Percentiles rank a stretch among this genome's conserved stretches.
These are phyloP conservation scores for Periconia digitata DNA, from an alignment of 2,329 filamentous ascomycete genomes.

Conservation along the genomic window DNA sequence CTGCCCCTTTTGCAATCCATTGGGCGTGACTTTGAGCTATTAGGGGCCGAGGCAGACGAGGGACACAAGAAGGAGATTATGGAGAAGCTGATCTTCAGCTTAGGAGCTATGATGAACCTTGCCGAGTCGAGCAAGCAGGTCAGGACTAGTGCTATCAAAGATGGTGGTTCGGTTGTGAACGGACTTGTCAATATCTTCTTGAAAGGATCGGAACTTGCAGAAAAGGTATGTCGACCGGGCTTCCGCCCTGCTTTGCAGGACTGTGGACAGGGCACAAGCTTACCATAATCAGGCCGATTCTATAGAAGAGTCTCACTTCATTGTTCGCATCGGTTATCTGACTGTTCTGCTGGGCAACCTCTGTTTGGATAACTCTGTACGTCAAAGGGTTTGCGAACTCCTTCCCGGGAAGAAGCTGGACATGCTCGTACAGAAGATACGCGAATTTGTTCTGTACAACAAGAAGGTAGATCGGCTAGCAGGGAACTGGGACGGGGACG, in stretches of 20 bases:
- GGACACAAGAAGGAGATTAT: constrained; percentile 57
- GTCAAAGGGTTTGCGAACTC: constrained; percentile 43
- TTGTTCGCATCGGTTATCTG: constrained; percentile 84
- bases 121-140: constrained; percentile 73
- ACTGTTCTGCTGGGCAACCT: constrained; percentile 82
- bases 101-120: constrained; percentile 86
- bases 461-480: constrained; percentile 55
- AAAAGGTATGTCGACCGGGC: constrained; percentile 61
- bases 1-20: constrained; percentile 38
- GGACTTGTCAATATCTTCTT: constrained; percentile 66
- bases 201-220: constrained; percentile 65
- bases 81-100: constrained; percentile 73
- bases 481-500: constrained; percentile 50
- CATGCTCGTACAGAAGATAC: constrained; percentile 58
- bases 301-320: constrained; percentile 70
- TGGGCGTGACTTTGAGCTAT: constrained; percentile 23
- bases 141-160: constrained; percentile 28
- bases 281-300: constrained; percentile 50
- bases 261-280: constrained; percentile 7
- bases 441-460: constrained; percentile 64
- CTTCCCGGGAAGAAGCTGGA: constrained; percentile 53
- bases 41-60: constrained; percentile 43
- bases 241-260: neutral
- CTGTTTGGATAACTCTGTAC: constrained; percentile 59
- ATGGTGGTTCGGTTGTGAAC: constrained; percentile 54